Evolutionary conservation across 148 eudicot genomes (phyloP), one percentile per base, ranked within the genome.

Genomic region (Mesembryanthemum crystallinum): DNA sequence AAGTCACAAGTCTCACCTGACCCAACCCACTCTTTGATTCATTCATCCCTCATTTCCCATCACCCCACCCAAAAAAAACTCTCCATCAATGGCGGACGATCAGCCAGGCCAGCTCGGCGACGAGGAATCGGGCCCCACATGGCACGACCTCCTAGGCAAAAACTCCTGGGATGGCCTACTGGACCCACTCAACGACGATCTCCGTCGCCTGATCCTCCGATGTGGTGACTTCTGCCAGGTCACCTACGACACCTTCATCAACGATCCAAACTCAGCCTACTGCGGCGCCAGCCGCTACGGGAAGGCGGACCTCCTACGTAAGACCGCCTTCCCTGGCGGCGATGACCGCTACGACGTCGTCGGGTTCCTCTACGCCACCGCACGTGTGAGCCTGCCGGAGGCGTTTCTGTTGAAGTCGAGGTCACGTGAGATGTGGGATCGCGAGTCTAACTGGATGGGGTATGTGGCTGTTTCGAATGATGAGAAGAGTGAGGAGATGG

Each of bases 151-250:
- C 4, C 68, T 90, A 0, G 98, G 98, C 1, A 66, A 82, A 83
- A 70, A 82, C 29, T 54, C 87, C 81, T 94, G 97, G 98, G 81
- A 86, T 18, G 89, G 86, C 21, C 90, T 94, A 0, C 84, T 92
- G 0, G 81, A 88, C 75, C 98, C 98, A 8, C 77, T 92, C 4
- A 78, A 89, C 81, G 76, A 83, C 76, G 66, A 73, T 25, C 92
- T 94, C 74, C 87, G 91, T 0, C 76, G 77, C 15, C 90, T 92
- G 30, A 86, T 94, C 72, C 89, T 94, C 64, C 96, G 89, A 0
- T 89, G 92, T 49, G 98, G 98, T 24, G 97, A 94, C 80, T 73
- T 94, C 72, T 90, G 94, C 67, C 98, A 94, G 43, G 97, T 89
- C 66, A 94, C 98, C 13, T 94, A 94, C 82, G 96, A 80, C 80